Evolutionary conservation across 73 alveolate species (phyloP).

Genomic region (Paramecium octaurelia): DNA sequence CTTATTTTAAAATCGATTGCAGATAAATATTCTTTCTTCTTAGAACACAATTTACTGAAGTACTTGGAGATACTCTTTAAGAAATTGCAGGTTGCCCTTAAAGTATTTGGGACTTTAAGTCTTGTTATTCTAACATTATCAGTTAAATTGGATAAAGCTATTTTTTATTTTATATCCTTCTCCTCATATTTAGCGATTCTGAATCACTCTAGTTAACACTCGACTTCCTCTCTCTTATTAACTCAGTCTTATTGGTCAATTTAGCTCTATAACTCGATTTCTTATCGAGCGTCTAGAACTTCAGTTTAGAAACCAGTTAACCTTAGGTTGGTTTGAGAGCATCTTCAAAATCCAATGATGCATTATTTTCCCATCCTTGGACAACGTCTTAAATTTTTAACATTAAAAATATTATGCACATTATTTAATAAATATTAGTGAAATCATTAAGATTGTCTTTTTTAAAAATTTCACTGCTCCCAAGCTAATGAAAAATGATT

Average conservation of each 20-base stretch:
- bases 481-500: too few relatives aligned
- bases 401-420: background rate
- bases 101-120: background rate
- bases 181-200: background rate
- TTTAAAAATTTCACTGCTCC: too few relatives aligned
- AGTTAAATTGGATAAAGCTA: background rate
- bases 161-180: background rate
- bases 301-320: background rate
- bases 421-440: background rate
- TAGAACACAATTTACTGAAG: background rate
- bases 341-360: background rate
- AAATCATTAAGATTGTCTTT: background rate
- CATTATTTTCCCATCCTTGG: background rate
- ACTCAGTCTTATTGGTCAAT: background rate
- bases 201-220: background rate
- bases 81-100: background rate
- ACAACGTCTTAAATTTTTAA: background rate
- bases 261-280: background rate
- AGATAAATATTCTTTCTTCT: background rate
- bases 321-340: background rate
- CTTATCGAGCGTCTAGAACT: background rate
- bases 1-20: conserved; percentile 20
- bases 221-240: background rate
- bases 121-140: background rate
- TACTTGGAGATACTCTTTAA: background rate